phyloP scores from a whole-genome alignment of 768 basidiomycete genomes.

The Boletus tylopilopsis region DNA sequence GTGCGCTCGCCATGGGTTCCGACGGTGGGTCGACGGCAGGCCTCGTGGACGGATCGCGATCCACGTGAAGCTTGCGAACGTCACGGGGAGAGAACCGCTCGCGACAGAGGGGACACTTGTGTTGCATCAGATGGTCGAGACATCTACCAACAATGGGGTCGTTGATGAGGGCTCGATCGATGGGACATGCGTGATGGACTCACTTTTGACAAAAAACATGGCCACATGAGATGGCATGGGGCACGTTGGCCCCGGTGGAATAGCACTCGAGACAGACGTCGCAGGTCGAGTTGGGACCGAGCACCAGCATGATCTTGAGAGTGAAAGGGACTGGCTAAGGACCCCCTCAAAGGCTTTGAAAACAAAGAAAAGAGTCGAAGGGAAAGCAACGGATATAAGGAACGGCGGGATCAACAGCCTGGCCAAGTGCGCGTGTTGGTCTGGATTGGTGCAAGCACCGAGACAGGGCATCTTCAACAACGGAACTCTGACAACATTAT shows the following conservation, averaged over 20 bases:
- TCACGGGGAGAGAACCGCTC: slow-evolving; percentile 43
- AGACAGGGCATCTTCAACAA: slow-evolving; percentile 19
- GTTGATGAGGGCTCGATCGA: slow-evolving; percentile 4
- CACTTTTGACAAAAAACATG: slow-evolving; percentile 61
- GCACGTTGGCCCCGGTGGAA: slow-evolving; percentile 47
- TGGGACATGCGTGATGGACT: slow-evolving; percentile 27
- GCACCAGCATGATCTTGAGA: slow-evolving; percentile 57
- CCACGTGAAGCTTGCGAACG: slow-evolving; percentile 57
- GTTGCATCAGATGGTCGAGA: slow-evolving; percentile 45
- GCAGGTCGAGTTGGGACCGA: slow-evolving; percentile 63
- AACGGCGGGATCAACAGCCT: slow-evolving; percentile 17
- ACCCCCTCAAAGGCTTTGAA: slow-evolving; percentile 20
- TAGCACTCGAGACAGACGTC: slow-evolving; percentile 74
- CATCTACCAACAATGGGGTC: slow-evolving; percentile 41
- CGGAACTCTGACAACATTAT: slow-evolving; percentile 27
- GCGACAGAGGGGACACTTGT: slow-evolving; percentile 64
- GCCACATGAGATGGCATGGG: slow-evolving; percentile 66
- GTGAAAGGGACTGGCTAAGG: slow-evolving; percentile 33
- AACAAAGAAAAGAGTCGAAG: slow-evolving; percentile 2
- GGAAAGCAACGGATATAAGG: slow-evolving; percentile 19
- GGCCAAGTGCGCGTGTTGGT: slow-evolving; percentile 30
- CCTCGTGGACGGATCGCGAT: slow-evolving; percentile 38
- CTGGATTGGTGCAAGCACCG: slow-evolving; percentile 22
- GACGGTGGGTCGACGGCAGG: slow-evolving; percentile 14
- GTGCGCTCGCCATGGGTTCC: slow-evolving; percentile 19